A percentile compares a stretch with the other conserved stretches of the same genome.
These are phyloP conservation scores for Colletotrichum sp. DNA, from an alignment of 2,329 filamentous ascomycete species.

Conservation along the genomic window DNA sequence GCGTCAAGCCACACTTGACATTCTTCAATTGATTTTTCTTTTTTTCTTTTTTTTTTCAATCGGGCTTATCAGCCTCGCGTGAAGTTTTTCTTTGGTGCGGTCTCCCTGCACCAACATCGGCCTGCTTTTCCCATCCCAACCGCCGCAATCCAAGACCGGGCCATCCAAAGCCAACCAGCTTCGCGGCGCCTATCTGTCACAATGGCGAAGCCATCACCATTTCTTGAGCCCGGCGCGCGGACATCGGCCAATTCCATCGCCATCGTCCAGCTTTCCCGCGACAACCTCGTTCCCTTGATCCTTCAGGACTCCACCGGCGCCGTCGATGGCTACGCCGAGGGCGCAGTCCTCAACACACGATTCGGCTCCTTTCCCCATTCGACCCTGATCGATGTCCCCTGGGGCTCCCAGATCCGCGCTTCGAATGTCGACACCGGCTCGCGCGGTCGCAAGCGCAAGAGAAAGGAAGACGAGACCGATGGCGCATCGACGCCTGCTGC, in stretches of 20 bases:
- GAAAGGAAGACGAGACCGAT: conserved; percentile 45
- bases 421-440: conserved; percentile 91
- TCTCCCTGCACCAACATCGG: background rate
- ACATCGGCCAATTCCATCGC: conserved; percentile 73
- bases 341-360: conserved; percentile 85
- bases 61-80: background rate
- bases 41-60: background rate
- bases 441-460: conserved; percentile 74
- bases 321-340: conserved; percentile 75
- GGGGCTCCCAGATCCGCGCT: conserved; percentile 91
- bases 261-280: conserved; percentile 87
- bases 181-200: background rate
- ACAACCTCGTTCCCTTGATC: conserved; percentile 80
- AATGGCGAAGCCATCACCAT: conserved; percentile 68
- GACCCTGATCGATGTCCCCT: conserved; percentile 77
- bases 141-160: background rate
- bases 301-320: conserved; percentile 66
- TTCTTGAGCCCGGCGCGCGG: conserved; percentile 71
- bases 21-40: background rate
- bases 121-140: background rate
- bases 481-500: conserved; percentile 25
- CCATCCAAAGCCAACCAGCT: background rate
- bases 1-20: conserved; percentile 6
- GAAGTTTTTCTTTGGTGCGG: background rate
- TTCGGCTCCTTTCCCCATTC: conserved; percentile 91